Base-by-base conservation (phyloP, 2,329 filamentous ascomycete species). In the Pseudopithomyces maydicus region DNA sequence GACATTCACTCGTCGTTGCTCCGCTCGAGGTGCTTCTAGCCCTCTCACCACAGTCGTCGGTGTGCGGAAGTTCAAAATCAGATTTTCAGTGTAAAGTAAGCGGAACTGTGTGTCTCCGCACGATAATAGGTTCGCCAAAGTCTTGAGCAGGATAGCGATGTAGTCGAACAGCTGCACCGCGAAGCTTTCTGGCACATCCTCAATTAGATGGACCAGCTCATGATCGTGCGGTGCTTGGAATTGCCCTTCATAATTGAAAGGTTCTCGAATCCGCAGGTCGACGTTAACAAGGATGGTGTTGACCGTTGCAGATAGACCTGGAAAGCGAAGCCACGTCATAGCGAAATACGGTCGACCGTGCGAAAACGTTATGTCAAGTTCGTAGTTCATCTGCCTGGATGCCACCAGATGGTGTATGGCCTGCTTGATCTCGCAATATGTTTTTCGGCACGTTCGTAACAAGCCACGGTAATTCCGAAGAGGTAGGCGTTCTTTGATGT, bases 291-390 rank as follows among this genome's bases (percentile, higher is more conserved):
- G 50, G 1, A 73, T 56, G 22, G 69, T 62, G 33, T 72, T 72
- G 32, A 73, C 65, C 2, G 64, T 66, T 10, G 68, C 61, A 32
- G 67, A 72, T 19, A 73, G 55, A 14, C 61, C 68, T 17, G 69
- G 62, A 50, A 73, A 70, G 12, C 55, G 62, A 26, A 67, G 54
- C 70, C 70, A 73, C 6, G 64, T 68, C 20, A 73, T 49, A 6
- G 67, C 69, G 20, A 72, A 73, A 55, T 67, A 73, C 2, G 70
- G 70, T n/a, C 69, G 65, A n/a, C 70, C 70, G 48, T 73, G 69
- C 3, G 67, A 71, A 51, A 73, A 72, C 0, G 64, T 65, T 7
- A 71, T 64, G 43, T 67, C 61, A 44, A 72, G 47, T 56, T 69
- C 66, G 54, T 73, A 73, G 5, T 56, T 45, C 0, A 73, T 47